Evolutionary conservation across 192 early-diverging fungal species (phyloP), one percentile per base, ranked within the genome.

Genomic region (Gryganskiella cystojenkinii): DNA sequence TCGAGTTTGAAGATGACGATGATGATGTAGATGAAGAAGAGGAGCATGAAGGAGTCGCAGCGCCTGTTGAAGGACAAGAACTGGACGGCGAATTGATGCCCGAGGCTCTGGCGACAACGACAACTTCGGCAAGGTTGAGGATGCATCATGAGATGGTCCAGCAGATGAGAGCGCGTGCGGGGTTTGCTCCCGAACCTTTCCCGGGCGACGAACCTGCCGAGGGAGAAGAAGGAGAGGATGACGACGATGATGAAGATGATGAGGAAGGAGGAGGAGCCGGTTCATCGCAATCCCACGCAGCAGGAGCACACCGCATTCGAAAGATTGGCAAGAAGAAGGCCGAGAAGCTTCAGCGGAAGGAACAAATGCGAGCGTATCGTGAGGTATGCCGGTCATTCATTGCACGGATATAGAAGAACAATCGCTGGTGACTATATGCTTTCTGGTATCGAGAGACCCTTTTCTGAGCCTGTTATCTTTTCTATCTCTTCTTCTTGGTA

Each of bases 251-350:
- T 4, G 74, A 53, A 2, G 61, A 56, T 0, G 64, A n/a, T 0
- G 79, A 61, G 17, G 70, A 60, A 24, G 79, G 57, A 30, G 78
- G 57, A 20, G 71, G 71, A 43, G 72, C 45, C 5, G 72, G 72
- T 3, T 45, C 72, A 7, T 76, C 72, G 13, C 60, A 40, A 45
- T 58, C 56, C 7, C 44, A 34, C 22, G 33, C 34, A 25, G 43
- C 46, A 6, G 20, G 54, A 17, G 60, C 60, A 19, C 24, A 19
- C 28, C 59, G 56, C 15, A 70, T 74, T 28, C 68, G 58, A 51
- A 64, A 61, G 56, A 68, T 81, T 51, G 80, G 80, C 31, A 81
- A 81, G 57, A 81, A 81, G 28, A 75, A 70, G 52, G 80, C 80
- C 0, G 80, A 81, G 35, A 75, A 76, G 42, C 40, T 81, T 11